Percentiles rank a stretch among this genome's conserved stretches.
phyloP scores from a whole-genome alignment of 2,329 filamentous ascomycete species.

The Botrytis byssoidea region DNA sequence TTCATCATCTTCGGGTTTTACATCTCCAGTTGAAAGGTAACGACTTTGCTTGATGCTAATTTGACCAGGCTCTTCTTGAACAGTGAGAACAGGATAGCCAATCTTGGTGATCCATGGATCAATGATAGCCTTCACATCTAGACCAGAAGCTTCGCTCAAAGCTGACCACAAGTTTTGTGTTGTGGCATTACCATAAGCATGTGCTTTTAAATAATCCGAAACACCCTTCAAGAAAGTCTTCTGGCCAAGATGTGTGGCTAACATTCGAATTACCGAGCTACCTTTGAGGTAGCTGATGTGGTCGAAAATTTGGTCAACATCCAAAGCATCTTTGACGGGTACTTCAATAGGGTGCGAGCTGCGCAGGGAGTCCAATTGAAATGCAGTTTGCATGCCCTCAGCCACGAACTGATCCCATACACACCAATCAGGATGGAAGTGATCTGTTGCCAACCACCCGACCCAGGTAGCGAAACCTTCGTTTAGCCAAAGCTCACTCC shows the following conservation, averaged over 20 bases:
- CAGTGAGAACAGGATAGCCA: conserved; percentile 85
- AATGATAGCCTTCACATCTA: conserved; percentile 87
- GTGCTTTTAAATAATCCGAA: conserved; percentile 80
- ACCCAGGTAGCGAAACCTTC: conserved; percentile 99
- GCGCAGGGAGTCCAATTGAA: conserved; percentile 83
- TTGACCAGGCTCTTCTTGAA: conserved; percentile 79
- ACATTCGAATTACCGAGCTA: conserved; percentile 93
- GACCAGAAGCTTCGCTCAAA: conserved; percentile 80
- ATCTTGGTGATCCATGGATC: conserved; percentile 93
- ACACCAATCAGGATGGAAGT: conserved; percentile 95
- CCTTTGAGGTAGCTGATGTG: conserved; percentile 96
- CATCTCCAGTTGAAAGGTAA: conserved; percentile 89
- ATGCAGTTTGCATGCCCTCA: conserved; percentile 89
- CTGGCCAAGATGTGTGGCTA: conserved; percentile 83
- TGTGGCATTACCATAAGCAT: conserved; percentile 86
- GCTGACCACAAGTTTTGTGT: conserved; percentile 91
- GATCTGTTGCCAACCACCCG: conserved; percentile 73
- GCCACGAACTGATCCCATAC: conserved; percentile 97
- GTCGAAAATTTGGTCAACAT: conserved; percentile 98
- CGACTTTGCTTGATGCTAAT: conserved; percentile 81
- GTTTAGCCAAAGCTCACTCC: conserved; percentile 90
- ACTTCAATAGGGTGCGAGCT: conserved; percentile 96
- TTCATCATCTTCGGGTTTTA: conserved; percentile 84
- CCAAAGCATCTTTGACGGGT: conserved; percentile 85
- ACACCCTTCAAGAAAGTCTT: conserved; percentile 90